Base-by-base conservation (phyloP, 2,329 filamentous ascomycete species). In the Penicillium sp. region DNA sequence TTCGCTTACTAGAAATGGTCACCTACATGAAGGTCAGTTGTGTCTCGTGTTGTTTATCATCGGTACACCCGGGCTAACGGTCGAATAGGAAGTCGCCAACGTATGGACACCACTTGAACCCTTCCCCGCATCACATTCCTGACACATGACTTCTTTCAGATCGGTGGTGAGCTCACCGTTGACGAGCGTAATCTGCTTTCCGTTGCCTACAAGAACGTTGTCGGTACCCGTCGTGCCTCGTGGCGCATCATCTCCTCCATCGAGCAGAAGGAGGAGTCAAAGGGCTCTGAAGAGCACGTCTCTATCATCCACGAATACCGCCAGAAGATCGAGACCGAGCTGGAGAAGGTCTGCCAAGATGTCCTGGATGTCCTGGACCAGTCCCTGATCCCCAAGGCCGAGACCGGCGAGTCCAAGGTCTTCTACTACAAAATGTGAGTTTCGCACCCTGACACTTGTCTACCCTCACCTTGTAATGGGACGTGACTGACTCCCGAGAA, bases 161-260 rank as follows among this genome's bases (percentile, higher is more conserved):
- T 84, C 61, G 80, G 79, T 65, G 81, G 81, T 64, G 81, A 85
- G 68, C 77, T 85, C 63, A 79, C 80, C 54, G 81, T 85, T 57
- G 81, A 85, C 77, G 81, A 85, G 74, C 81, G 81, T 69, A 97
- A 97, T 79, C 87, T 98, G 58, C 85, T 98, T 60, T 95, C 89
- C 60, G 93, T 97, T 68, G 91, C 91, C 72, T 98, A 98, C 86
- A 98, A 98, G 87, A 98, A 98, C 77, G 93, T 98, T 53, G 89
- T 98, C 67, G 91, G 93, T 67, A 94, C 93, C 70, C 86, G 91
- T 74, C 91, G 93, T 84, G 91, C 91, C 70, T 96, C 89, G 66
- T 98, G 91, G 91, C 85, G 91, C 77, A 97, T 98, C 77, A 94
- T 98, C 77, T 94, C 90, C 71, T 97, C 93, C 71, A 97, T 98